These are phyloP conservation scores for Cutaneotrichosporon mucoides DNA, from an alignment of 1,284 basidiomycete species.

Conservation along the genomic window DNA sequence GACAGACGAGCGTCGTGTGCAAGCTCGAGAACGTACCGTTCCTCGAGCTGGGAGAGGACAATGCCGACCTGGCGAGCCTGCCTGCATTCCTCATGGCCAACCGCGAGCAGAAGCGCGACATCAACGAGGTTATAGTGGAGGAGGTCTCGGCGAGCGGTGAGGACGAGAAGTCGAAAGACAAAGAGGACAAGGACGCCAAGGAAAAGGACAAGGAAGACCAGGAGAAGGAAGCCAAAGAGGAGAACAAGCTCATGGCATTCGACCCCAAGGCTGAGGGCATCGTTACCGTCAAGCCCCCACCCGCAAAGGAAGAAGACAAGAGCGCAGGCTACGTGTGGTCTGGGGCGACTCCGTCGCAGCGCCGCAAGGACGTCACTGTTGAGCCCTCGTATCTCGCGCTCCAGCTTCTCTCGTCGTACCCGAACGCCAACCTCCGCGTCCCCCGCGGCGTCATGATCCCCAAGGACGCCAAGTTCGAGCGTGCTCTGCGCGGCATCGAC, in stretches of 20 bases:
- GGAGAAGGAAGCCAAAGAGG: not conserved
- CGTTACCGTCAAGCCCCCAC: conserved; percentile 8
- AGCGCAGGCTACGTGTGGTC: conserved; percentile 67
- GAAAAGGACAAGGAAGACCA: not conserved
- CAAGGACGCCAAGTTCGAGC: conserved; percentile 55
- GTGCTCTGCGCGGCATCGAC: conserved; percentile 71
- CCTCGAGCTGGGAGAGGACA: conserved; percentile 73
- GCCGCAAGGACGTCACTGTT: conserved; percentile 75
- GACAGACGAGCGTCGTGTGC: conserved; percentile 77
- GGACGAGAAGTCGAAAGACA: not conserved
- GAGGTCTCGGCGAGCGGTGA: not conserved
- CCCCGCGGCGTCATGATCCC: conserved; percentile 51
- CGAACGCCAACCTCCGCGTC: conserved; percentile 51
- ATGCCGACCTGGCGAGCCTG: conserved; percentile 66
- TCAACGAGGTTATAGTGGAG: conserved; percentile 3
- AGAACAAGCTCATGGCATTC: not conserved
- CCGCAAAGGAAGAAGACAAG: not conserved
- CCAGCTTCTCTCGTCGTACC: conserved; percentile 75
- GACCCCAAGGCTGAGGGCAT: conserved; percentile 5
- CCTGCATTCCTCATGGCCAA: conserved; percentile 72
- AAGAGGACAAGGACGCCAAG: not conserved
- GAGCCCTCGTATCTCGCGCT: conserved; percentile 85
- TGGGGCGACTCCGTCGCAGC: conserved; percentile 73
- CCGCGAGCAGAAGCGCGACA: conserved; percentile 48
- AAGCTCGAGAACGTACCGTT: conserved; percentile 85